Evolutionary conservation across 805 yeast species (phyloP).

Genomic region (Cyberlindnera meyerae): DNA sequence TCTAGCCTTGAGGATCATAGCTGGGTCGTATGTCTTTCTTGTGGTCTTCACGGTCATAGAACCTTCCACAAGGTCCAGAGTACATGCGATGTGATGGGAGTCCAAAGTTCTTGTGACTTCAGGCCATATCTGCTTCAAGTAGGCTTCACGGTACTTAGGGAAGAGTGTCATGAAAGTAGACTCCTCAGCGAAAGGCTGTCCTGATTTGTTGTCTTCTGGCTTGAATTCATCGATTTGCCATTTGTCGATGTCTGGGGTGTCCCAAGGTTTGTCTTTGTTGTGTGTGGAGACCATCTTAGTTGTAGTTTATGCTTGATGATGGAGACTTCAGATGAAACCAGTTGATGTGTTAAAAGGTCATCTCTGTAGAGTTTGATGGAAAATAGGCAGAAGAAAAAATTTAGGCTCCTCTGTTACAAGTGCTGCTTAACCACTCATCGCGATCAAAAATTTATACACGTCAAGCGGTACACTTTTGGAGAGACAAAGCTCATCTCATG

Average conservation of each 20-base stretch:
- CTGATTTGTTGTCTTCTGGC: slow-evolving; percentile 83
- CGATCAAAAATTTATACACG: too few species aligned
- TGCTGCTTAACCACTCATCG: too few species aligned
- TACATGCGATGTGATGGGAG: slow-evolving; percentile 72
- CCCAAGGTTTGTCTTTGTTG: slow-evolving; percentile 97
- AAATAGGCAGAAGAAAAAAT: too few species aligned
- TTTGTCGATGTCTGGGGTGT: slow-evolving; percentile 88
- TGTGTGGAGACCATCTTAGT: slow-evolving; percentile 82
- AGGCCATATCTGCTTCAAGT: slow-evolving; percentile 85
- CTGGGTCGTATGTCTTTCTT: slow-evolving; percentile 92
- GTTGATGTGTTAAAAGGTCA: too few species aligned
- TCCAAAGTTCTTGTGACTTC: slow-evolving; percentile 83
- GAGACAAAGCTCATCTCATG: too few species aligned
- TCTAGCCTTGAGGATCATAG: slow-evolving; percentile 87
- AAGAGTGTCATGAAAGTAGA: slow-evolving; percentile 91
- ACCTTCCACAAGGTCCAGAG: slow-evolving; percentile 88
- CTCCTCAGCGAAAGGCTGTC: slow-evolving; percentile 90
- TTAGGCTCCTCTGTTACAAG: too few species aligned
- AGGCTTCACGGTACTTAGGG: slow-evolving; percentile 93
- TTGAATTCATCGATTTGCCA: slow-evolving; percentile 88
- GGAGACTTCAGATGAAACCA: too few species aligned
- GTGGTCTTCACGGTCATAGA: slow-evolving; percentile 97
- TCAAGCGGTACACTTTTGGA: too few species aligned
- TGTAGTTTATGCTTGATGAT: too few species aligned
- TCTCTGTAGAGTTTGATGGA: neutral